Evolutionary conservation across 805 yeast species (phyloP), one percentile per base, ranked within the genome.

Genomic region (Hanseniaspora thailandica): DNA sequence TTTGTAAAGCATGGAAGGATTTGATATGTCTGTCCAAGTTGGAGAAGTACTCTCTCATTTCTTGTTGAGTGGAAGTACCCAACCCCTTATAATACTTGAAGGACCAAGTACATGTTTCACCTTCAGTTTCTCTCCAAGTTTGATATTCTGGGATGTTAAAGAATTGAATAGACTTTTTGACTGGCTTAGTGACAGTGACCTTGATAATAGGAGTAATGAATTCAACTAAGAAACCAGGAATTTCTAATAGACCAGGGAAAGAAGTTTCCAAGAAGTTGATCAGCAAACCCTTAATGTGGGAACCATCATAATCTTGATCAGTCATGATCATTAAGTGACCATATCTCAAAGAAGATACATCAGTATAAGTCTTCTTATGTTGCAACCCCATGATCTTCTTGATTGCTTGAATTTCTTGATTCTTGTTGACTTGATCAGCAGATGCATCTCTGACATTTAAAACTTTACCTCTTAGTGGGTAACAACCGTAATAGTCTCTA

Each of bases 261-360:
- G 95, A 84, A 4, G 90, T 77, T 66, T 90, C 97, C 55, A 93
- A 71, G 63, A 93, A 93, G 66, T 93, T 93, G 62, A 93, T 93
- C 55, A 93, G 78, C 59, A 93, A 76, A 58, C 98, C 98, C 66
- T 93, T 93, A 66, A 93, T 93, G 72, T 93, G 98, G 17, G 95
- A 84, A 57, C 98, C 98, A 75, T 93, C 98, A 61, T 89, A 95
- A 86, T 93, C 98, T 70, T 93, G 98, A 84, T 93, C 98, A 6
- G 98, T 88, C 97, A 93, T 93, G 65, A 93, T 88, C 97, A 93
- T 93, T 49, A 93, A 77, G 66, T 88, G 96, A 35, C 98, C 98
- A 64, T 93, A 93, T 66, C 98, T 80, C 57, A 93, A 72, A 4
- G 83, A 80, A 55, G 77, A 77, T 15, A 84, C 73, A 58, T 81